Evolutionary conservation across 495 filamentous ascomycete species (phyloP), one percentile per base, ranked within the genome.

Genomic region (Lichina pygmaea): DNA sequence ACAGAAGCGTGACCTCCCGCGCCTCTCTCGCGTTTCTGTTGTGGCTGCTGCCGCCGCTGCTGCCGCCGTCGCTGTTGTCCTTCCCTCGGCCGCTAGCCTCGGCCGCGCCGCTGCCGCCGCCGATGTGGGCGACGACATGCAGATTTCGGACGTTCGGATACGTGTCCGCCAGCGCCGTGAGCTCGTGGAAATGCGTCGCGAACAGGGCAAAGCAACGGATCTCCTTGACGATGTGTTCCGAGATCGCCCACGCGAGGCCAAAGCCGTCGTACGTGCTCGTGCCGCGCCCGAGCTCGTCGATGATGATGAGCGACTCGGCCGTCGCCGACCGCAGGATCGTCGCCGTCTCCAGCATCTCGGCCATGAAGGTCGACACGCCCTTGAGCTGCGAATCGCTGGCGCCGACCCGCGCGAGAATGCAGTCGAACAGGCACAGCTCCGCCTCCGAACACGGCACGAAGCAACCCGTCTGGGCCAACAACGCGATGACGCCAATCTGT

Each of bases 181-280:
- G 66, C 58, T 99, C 89, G 58, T 99, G 89, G 66, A 99, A 99
- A 60, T 99, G 89, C 6, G 89, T 99, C 2, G 91, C 89, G 53
- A 99, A 95, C 56, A 93, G 72, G 42, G 85, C 77, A 57, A 78
- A 94, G 51, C 82, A 91, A 47, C 81, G 73, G 46, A 99, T 93
- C 55, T 94, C 83, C 45, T 78, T 84, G 55, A 99, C 70, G 49
- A 99, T 95, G 56, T 95, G 81, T 58, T 99, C 89, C 7, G 82
- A 91, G 49, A 99, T 99, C 43, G 89, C 89, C 89, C 89, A 97
- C 0, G 89, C 89, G 30, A 97, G 73, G 32, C 89, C 89, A 56
- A 99, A 99, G 6, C 89, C 89, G 60, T 99, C 91, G 58, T 99
- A 99, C 0, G 91, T 99, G 49, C 84, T 93, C 1, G 89, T 99